Base-by-base conservation (phyloP, 768 basidiomycete genomes). In the Favolaschia claudopus region DNA sequence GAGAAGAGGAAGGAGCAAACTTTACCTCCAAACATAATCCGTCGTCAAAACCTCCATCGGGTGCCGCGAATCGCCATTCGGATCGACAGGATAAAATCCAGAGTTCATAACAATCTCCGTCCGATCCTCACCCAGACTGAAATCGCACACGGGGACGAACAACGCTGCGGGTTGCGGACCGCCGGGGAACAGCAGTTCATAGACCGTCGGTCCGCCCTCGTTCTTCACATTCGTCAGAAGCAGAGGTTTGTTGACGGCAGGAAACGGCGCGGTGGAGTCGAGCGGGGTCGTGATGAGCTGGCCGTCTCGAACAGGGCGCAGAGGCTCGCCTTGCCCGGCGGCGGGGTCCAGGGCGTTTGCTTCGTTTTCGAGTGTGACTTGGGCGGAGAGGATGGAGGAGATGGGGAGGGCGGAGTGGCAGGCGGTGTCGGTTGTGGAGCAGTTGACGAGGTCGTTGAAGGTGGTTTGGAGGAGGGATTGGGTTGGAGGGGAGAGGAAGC, bases 191-290 rank as follows among this genome's bases (percentile, higher is more conserved):
- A 83, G 80, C 36, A 48, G 57, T 22, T 69, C 58, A 66, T 85
- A 87, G 58, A 92, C 86, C 14, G 85, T 77, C 12, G 74, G 72
- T 1, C 82, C 91, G 0, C 86, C 92, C 64, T 96, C 95, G 67
- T 94, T 77, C 31, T 73, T 70, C 12, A 89, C 88, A 12, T 85
- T 90, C 5, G 92, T 87, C 43, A 95, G 70, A 31, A 96, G 74
- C 43, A 95, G 62, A 1, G 89, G 82, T 68, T 94, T 91, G 54
- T 71, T 79, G 43, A 85, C 79, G 2, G 76, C 60, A 1, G 89
- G 88, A 74, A 89, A 90, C 2, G 84, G 68, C 5, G 79, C 76
- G 0, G 84, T 82, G n/a, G 82, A 82, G 70, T 89, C 88, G 19
- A 92, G 78, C 15, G 89, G 83, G 29, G 82, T 80, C 5, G 85